Evolutionary conservation across 2,329 filamentous ascomycete species (phyloP).

Genomic region (Nothophoma quercina): DNA sequence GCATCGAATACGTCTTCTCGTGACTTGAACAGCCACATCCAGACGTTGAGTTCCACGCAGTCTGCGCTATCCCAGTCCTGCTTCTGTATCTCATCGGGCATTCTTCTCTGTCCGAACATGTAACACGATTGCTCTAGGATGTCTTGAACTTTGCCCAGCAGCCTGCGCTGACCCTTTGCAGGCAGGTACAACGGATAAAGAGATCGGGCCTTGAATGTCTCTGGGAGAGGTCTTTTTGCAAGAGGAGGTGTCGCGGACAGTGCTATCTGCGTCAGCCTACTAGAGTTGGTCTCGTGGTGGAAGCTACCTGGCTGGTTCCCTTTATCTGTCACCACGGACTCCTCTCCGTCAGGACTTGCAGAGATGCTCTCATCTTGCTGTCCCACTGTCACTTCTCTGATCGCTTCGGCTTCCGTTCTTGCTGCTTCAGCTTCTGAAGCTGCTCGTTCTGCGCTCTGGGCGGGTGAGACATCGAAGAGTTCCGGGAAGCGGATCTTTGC

Average conservation of each 20-base stretch:
- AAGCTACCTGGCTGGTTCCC: not conserved
- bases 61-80: not conserved
- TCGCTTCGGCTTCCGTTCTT: not conserved
- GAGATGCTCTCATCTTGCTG: not conserved
- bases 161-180: not conserved
- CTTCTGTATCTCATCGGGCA: not conserved
- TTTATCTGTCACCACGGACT: not conserved
- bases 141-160: not conserved
- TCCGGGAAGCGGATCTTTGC: conserved; percentile 4
- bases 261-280: no score
- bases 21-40: not conserved
- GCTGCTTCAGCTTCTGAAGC: not conserved
- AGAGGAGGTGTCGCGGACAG: no score
- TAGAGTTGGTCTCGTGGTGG: no score
- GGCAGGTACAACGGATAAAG: not conserved
- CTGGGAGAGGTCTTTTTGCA: not conserved
- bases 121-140: not conserved
- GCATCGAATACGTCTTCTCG: not conserved
- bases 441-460: conserved; percentile 1
- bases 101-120: not conserved
- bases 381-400: not conserved
- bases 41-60: conserved; percentile 2
- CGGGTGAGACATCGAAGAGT: conserved; percentile 1
- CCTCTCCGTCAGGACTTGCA: not conserved
- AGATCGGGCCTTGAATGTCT: not conserved